Evolutionary conservation across 163 green algal species (phyloP).

Genomic region (Dunaliella salina): DNA sequence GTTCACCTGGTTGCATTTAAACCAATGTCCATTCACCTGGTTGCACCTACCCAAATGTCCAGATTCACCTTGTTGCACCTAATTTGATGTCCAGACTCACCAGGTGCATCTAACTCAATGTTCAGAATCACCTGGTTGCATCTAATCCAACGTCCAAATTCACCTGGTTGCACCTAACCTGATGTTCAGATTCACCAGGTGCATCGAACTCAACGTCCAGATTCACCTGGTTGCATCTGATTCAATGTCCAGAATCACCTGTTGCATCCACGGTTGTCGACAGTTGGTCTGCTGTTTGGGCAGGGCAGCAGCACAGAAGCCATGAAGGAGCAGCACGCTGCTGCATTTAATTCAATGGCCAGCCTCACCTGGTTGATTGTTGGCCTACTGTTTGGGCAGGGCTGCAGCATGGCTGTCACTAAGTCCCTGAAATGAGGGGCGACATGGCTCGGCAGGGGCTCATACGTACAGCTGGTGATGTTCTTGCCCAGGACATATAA

Average conservation of each 20-base stretch:
- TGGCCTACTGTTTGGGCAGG: conserved; percentile 11
- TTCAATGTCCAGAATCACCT: neutral
- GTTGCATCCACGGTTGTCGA: too few relatives aligned
- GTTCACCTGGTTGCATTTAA: too few relatives aligned
- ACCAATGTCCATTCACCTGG: too few relatives aligned
- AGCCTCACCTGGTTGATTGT: conserved; percentile 16
- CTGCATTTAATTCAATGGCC: neutral
- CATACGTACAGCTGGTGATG: conserved; percentile 49
- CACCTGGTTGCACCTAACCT: too few relatives aligned
- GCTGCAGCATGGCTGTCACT: conserved; percentile 36
- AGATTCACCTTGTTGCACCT: too few relatives aligned
- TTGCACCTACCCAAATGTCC: too few relatives aligned
- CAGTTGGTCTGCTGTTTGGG: conserved; percentile 14
- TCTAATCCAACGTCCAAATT: too few relatives aligned
- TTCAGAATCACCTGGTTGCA: too few relatives aligned
- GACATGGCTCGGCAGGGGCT: conserved; percentile 30
- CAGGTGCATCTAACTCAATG: too few relatives aligned
- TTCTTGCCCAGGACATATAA: conserved; percentile 52
- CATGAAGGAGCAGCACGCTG: conserved; percentile 18
- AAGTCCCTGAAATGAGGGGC: conserved; percentile 21
- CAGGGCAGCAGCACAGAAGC: conserved; percentile 29
- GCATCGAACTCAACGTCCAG: too few relatives aligned
- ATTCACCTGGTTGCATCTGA: neutral
- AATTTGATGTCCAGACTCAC: too few relatives aligned
- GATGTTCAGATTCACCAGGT: too few relatives aligned